Conservation (phyloP, 495 filamentous ascomycete genomes). For the Talaromyces liani region DNA sequence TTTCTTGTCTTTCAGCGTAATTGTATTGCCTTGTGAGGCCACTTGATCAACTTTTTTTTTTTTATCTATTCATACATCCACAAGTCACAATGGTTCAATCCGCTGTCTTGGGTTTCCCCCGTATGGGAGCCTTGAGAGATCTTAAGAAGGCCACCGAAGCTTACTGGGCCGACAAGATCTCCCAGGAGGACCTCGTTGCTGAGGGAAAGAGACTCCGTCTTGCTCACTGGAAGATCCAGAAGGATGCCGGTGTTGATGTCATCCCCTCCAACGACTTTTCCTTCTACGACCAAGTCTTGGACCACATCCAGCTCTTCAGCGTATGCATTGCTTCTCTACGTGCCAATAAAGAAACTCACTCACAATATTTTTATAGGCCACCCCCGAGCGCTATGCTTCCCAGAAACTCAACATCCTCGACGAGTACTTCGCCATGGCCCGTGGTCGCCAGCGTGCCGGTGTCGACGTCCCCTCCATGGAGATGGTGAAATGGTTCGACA, state of each 20-base stretch:
- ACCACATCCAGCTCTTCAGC: constrained; percentile 98
- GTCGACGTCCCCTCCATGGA: constrained; percentile 84
- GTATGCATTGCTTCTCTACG: constrained; percentile 45
- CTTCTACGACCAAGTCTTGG: constrained; percentile 96
- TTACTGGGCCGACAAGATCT: constrained; percentile 92
- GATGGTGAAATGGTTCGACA: constrained; percentile 99
- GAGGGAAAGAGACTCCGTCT: constrained; percentile 95
- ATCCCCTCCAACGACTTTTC: constrained; percentile 99
- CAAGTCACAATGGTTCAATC: constrained; percentile 11
- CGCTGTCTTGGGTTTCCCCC: constrained; percentile 75
- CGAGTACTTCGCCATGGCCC: constrained; percentile 98
- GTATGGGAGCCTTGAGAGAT: constrained; percentile 96
- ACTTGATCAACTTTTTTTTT: not conserved
- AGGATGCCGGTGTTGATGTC: constrained; percentile 90
- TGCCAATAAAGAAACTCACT: not conserved
- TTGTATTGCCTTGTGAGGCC: not conserved
- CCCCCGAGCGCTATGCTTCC: constrained; percentile 83
- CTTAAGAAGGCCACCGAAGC: constrained; percentile 99
- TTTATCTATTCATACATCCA: not conserved
- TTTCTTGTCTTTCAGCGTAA: not conserved
- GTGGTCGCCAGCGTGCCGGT: constrained; percentile 73
- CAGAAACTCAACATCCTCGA: constrained; percentile 80
- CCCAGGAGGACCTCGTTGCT: constrained; percentile 73
- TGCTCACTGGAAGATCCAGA: constrained; percentile 98
- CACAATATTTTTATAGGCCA: constrained; percentile 44